These are phyloP conservation scores for Rhizopus arrhizus DNA, from an alignment of 371 early-diverging fungal species.

Conservation along the genomic window DNA sequence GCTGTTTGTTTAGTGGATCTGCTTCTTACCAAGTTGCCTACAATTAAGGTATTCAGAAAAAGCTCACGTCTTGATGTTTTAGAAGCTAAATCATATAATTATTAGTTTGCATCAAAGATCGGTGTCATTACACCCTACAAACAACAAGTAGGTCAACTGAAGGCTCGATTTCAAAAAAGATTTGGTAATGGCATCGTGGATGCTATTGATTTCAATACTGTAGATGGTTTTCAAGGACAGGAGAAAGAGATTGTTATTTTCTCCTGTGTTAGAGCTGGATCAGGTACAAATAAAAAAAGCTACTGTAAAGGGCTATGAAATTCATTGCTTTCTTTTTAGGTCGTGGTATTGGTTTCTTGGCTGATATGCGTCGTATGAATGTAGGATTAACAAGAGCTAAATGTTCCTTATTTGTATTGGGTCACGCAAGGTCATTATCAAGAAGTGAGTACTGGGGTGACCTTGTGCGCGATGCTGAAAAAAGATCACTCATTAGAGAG, in stretches of 20 bases:
- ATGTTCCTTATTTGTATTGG: conserved; percentile 87
- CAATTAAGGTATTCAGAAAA: conserved; percentile 50
- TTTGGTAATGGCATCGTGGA: conserved; percentile 71
- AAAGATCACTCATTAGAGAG: conserved; percentile 48
- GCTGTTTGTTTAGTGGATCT: conserved; percentile 72
- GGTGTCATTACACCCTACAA: conserved; percentile 95
- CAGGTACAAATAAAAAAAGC: conserved; percentile 34
- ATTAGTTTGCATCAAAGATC: conserved; percentile 72
- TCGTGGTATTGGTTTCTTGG: conserved; percentile 88
- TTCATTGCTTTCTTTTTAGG: conserved; percentile 16
- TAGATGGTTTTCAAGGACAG: conserved; percentile 99
- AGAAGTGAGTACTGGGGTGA: conserved; percentile 73
- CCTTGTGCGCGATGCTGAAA: conserved; percentile 60
- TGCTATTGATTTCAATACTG: conserved; percentile 90
- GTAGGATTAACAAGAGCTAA: conserved; percentile 95
- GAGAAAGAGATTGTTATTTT: conserved; percentile 97
- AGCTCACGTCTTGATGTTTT: not conserved
- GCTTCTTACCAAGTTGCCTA: conserved; percentile 59
- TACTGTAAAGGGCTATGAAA: not conserved
- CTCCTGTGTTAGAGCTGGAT: conserved; percentile 89
- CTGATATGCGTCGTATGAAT: conserved; percentile 90
- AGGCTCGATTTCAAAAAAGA: conserved; percentile 58
- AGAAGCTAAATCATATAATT: not conserved
- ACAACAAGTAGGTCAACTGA: conserved; percentile 77
- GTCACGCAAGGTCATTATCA: conserved; percentile 67